Percentiles rank a stretch among this genome's conserved stretches.
phyloP scores from a whole-genome alignment of 768 basidiomycete species.

The Pisolithus microcarpus region DNA sequence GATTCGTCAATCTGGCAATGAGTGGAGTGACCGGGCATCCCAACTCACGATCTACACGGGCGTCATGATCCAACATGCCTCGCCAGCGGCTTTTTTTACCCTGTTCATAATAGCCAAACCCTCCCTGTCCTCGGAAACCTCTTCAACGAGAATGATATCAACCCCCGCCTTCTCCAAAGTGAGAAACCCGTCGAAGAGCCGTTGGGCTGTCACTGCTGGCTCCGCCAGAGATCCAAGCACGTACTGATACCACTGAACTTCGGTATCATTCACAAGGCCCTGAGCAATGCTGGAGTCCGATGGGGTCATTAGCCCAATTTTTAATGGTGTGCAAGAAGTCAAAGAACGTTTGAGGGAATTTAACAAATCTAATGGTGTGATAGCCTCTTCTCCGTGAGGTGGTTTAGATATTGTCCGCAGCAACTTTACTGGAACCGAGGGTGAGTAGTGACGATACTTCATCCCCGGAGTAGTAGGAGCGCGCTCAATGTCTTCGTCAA shows the following conservation, averaged over 20 bases:
- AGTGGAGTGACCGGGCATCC: background rate
- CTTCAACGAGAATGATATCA: slow-evolving; percentile 80
- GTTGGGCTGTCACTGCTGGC: slow-evolving; percentile 65
- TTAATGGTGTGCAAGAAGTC: slow-evolving; percentile 15
- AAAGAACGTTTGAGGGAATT: slow-evolving; percentile 32
- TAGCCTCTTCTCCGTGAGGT: slow-evolving; percentile 27
- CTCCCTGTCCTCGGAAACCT: slow-evolving; percentile 68
- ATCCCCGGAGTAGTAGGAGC: slow-evolving; percentile 95
- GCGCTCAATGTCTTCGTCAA: slow-evolving; percentile 54
- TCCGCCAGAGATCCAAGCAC: slow-evolving; percentile 44
- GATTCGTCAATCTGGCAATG: too few relatives aligned
- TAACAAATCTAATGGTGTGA: slow-evolving; percentile 33
- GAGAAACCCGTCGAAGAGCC: slow-evolving; percentile 82
- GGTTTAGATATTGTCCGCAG: slow-evolving; percentile 47
- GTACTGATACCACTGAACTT: slow-evolving; percentile 52
- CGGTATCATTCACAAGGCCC: slow-evolving; percentile 22
- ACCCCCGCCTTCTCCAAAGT: slow-evolving; percentile 71
- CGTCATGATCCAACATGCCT: slow-evolving; percentile 28
- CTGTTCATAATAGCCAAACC: slow-evolving; percentile 95
- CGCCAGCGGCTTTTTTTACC: slow-evolving; percentile 80
- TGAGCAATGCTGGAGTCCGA: slow-evolving; percentile 43
- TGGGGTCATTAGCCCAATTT: slow-evolving; percentile 64
- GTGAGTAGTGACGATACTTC: slow-evolving; percentile 98
- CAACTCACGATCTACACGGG: background rate
- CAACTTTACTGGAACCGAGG: slow-evolving; percentile 77